Evolutionary conservation across 495 filamentous ascomycete genomes (phyloP).

Genomic region (Talaromyces proteolyticus): DNA sequence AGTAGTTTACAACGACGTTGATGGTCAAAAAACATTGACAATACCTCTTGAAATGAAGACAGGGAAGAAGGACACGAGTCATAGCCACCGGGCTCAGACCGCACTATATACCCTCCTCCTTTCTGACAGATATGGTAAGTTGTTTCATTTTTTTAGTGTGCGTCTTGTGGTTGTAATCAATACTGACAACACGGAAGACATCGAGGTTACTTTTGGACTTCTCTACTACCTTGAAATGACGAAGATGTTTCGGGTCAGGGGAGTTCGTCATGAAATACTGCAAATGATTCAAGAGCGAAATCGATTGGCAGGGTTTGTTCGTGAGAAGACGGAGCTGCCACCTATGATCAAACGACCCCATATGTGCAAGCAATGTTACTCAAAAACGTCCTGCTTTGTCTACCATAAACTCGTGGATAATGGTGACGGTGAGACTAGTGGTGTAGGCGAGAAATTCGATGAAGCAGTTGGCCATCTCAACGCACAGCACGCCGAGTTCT

Average conservation of each 20-base stretch:
- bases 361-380: constrained; percentile 79
- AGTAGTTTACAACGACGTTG: constrained; percentile 67
- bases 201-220: constrained; percentile 82
- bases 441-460: constrained; percentile 67
- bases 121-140: constrained; percentile 81
- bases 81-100: constrained; percentile 85
- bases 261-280: constrained; percentile 76
- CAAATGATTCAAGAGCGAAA: constrained; percentile 98
- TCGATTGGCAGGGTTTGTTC: constrained; percentile 73
- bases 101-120: constrained; percentile 88
- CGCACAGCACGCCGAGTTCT: constrained; percentile 70
- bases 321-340: constrained; percentile 74
- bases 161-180: too few species aligned
- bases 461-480: constrained; percentile 69
- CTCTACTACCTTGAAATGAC: constrained; percentile 92
- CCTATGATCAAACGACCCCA: constrained; percentile 76
- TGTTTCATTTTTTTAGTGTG: too few species aligned
- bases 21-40: constrained; percentile 59
- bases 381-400: constrained; percentile 80
- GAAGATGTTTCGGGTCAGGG: constrained; percentile 75
- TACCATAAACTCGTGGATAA: constrained; percentile 90
- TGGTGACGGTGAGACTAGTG: constrained; percentile 75
- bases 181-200: too few species aligned
- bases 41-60: constrained; percentile 96
- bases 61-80: constrained; percentile 67